phyloP scores from a whole-genome alignment of 208 protist species.

The Endotrypanum monterogeii region DNA sequence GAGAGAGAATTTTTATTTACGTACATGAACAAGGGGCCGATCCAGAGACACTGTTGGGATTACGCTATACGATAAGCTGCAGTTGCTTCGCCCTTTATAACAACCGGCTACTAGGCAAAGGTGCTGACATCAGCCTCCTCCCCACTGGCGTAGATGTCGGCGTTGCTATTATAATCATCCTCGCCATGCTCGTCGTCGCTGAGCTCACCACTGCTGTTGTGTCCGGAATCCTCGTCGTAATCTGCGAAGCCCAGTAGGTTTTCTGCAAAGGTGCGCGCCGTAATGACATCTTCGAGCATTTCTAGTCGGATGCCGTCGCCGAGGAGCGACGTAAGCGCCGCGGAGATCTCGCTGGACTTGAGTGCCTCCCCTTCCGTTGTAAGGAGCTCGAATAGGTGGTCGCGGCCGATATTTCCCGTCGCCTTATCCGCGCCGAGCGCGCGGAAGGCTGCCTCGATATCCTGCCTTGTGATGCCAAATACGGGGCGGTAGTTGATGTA shows the following conservation, averaged over 20 bases:
- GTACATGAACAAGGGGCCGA: constrained; percentile 1
- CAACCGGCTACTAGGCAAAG: not conserved
- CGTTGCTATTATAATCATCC: not conserved
- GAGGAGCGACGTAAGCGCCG: constrained; percentile 84
- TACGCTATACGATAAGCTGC: not conserved
- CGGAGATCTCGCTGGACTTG: constrained; percentile 62
- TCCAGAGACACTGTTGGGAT: not conserved
- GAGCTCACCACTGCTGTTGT: not conserved
- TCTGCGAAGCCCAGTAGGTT: constrained; percentile 92
- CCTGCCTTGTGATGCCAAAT: constrained; percentile 84
- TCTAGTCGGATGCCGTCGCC: constrained; percentile 85
- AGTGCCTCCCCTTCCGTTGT: constrained; percentile 78
- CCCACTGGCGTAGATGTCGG: not conserved
- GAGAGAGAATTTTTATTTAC: not conserved
- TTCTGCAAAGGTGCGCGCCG: constrained; percentile 84
- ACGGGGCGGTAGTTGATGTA: constrained; percentile 96
- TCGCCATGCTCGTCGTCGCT: constrained; percentile 7
- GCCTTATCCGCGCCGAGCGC: constrained; percentile 74
- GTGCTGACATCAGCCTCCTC: constrained; percentile 13
- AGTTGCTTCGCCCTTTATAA: not conserved
- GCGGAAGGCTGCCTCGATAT: constrained; percentile 91
- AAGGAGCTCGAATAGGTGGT: constrained; percentile 79
- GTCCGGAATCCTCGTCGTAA: constrained; percentile 53
- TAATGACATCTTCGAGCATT: constrained; percentile 90
- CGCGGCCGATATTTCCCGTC: constrained; percentile 71